phyloP scores from a whole-genome alignment of 352 stramenopile species.

The Phytophthora pluvialis region DNA sequence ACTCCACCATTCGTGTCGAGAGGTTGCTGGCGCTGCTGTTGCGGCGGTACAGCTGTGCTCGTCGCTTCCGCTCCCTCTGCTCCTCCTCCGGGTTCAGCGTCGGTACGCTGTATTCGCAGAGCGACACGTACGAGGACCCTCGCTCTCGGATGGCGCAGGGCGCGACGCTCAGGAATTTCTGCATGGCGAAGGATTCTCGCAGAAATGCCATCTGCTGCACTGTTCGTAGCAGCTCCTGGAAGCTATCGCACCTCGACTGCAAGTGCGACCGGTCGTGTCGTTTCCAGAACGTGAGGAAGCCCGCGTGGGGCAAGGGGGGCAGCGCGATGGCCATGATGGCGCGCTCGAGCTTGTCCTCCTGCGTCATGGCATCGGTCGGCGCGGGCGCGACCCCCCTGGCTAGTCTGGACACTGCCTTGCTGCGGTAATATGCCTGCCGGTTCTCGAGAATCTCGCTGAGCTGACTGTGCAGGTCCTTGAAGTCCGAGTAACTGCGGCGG shows the following conservation, averaged over 20 bases:
- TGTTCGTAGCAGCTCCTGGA: constrained; percentile 75
- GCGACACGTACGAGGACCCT: constrained; percentile 83
- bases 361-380: constrained; percentile 18
- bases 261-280: constrained; percentile 81
- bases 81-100: constrained; percentile 70
- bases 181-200: constrained; percentile 63
- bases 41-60: constrained; percentile 70
- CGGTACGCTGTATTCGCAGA: constrained; percentile 78
- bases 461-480: constrained; percentile 77
- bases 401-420: constrained; percentile 32
- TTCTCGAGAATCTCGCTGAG: constrained; percentile 74
- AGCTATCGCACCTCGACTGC: constrained; percentile 70
- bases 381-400: constrained; percentile 18
- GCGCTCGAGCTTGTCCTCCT: constrained; percentile 54
- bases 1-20: constrained; percentile 54
- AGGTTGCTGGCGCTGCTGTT: constrained; percentile 74
- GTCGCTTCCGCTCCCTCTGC: constrained; percentile 73
- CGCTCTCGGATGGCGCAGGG: constrained; percentile 70
- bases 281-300: constrained; percentile 82
- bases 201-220: constrained; percentile 73
- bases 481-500: constrained; percentile 84
- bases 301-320: constrained; percentile 72
- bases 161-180: constrained; percentile 81
- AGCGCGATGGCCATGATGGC: constrained; percentile 68
- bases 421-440: constrained; percentile 63